Base-by-base conservation (phyloP, 2,329 filamentous ascomycete genomes). In the Fusarium tuaranense region DNA sequence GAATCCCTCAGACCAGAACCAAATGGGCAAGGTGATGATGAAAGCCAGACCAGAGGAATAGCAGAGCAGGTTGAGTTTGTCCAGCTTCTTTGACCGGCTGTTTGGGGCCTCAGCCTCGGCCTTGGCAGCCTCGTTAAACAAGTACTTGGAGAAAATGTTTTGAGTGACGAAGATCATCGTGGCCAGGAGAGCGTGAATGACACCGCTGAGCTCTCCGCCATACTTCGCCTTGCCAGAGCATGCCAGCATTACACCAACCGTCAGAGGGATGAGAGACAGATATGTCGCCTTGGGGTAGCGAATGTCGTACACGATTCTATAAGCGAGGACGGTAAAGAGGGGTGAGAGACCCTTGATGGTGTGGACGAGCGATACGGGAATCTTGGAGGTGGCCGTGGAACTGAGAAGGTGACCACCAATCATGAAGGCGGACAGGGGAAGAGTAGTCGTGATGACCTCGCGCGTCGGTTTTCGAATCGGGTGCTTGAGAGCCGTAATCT, bases 331-430 rank as follows among this genome's bases (percentile, higher is more conserved):
- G 0, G 97, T 99, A 82, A 99, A 97, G 9, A 99, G 87, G 5
- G 97, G 97, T 4, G 96, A 98, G 30, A 99, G 90, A 9, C 97
- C 97, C 85, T 99, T 99, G 85, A 99, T 98, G 1, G 97, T 99
- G 84, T 99, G 97, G 5, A 99, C 97, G 39, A 99, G 89, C 8
- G 97, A 98, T 2, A 99, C 97, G 1, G 97, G 96, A 65, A 99
- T 98, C 81, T 95, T 94, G 61, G 95, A 93, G 36, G 96, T 99
- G 32, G 97, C 96, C 74, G 95, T 97, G 7, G 96, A 97, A 82
- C 94, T 98, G 53, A 98, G 87, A 46, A 99, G 93, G 83, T 99
- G 97, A 7, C 97, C 97, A 39, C 93, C 93, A 62, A 99, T 94
- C 83, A 98, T 95, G 83, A 99, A 99, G 32, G 93, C 89, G 1